Conservation (phyloP, 2,329 filamentous ascomycete species). For the Penicillium polonicum region DNA sequence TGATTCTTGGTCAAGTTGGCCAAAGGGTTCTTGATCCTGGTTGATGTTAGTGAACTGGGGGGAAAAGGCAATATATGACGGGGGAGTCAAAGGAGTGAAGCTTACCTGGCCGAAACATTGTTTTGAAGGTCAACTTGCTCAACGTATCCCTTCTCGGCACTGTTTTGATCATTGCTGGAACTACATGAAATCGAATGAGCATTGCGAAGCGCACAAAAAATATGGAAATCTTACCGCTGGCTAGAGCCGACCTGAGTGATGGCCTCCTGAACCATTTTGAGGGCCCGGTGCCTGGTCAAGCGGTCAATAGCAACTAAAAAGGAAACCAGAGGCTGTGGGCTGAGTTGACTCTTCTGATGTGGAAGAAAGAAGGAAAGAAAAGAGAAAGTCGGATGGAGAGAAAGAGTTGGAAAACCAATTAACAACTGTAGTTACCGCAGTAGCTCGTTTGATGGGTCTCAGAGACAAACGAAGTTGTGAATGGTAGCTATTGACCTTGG, state of each 20-base stretch:
- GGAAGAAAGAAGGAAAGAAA: not conserved
- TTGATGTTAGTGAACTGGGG: not conserved
- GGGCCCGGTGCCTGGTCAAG: not conserved
- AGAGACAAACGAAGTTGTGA: not conserved
- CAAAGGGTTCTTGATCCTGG: slow-evolving; percentile 49
- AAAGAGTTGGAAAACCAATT: not conserved
- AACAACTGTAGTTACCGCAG: not conserved
- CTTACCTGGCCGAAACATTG: slow-evolving; percentile 29
- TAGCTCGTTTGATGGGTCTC: not conserved
- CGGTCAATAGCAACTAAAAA: not conserved
- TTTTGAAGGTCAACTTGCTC: slow-evolving; percentile 28
- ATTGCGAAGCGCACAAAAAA: not conserved
- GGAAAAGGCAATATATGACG: not conserved
- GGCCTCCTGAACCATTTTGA: slow-evolving; percentile 13
- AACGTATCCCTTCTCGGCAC: slow-evolving; percentile 18
- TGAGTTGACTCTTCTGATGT: not conserved
- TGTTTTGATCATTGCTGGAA: slow-evolving; percentile 10
- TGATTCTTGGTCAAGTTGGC: slow-evolving; percentile 40
- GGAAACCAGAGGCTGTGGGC: not conserved
- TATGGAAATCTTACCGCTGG: slow-evolving; percentile 1
- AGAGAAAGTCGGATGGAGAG: not conserved
- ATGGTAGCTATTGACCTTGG: not conserved
- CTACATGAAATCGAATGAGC: slow-evolving; percentile 4
- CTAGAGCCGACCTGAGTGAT: slow-evolving; percentile 5
- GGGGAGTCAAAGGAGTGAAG: not conserved